Evolutionary conservation across 2,329 filamentous ascomycete species (phyloP), one percentile per base, ranked within the genome.

Genomic region (Trichoderma semiorbis): DNA sequence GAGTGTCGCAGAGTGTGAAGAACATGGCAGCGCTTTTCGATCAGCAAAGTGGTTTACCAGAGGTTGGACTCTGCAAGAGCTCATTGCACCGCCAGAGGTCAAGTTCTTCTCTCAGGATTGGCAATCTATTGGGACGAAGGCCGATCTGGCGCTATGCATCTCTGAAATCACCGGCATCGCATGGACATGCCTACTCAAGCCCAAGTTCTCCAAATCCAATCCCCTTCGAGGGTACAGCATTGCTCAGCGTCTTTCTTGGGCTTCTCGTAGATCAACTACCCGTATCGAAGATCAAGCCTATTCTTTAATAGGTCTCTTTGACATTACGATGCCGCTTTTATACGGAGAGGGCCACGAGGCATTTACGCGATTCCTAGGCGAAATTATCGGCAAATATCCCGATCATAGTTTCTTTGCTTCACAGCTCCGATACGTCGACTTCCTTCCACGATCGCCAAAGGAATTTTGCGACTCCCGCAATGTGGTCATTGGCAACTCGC

Each of bases 201-300:
- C 36, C 7, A 71, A 53, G 1, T 43, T 68, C 7, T 67, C 72
- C 16, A 71, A 71, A 43, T 69, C 68, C 14, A 36, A 73, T 30
- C 69, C 72, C 5, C 50, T 72, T 24, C 36, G 63, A 14, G 69
- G 53, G 16, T 64, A 58, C 39, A 68, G 57, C 53, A 64, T 78
- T 10, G 75, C 77, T 7, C 55, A 73, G 7, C 74, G 77, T 30
- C 76, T 79, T 73, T 77, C 76, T 4, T 80, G 78, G 79, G 77
- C 77, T 12, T 74, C 77, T 7, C 64, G 66, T 3, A 71, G 79
- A 16, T 16, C 74, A 36, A 79, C 75, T 1, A 77, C 66, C 1
- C 73, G 75, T 14, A 26, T 63, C 32, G 75, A 80, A 62, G 74
- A 75, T 43, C 36, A 70, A 28, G 74, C 72, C 8, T 75, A 75